Base-by-base conservation (phyloP, 768 basidiomycete genomes). In the Leucocoprinus leucothites region DNA sequence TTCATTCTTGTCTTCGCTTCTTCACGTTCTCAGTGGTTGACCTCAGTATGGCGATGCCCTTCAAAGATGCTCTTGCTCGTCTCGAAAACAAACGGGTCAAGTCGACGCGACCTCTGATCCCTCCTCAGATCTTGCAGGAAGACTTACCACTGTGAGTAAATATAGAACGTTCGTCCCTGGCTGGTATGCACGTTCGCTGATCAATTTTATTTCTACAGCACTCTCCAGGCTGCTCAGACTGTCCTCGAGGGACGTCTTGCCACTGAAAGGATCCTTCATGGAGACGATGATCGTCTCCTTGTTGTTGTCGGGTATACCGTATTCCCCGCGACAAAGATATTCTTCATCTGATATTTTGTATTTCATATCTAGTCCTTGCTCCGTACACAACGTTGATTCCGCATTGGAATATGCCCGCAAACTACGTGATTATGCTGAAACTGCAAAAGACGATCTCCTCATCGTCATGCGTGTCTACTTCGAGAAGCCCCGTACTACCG, bases 381-480 rank as follows among this genome's bases (percentile, higher is more conserved):
- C 95, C 0, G 92, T 99, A 1, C 91, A 99, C 72, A 87, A 94
- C 65, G 81, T 87, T 48, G 84, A 89, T 41, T 85, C 91, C 35
- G 95, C 93, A 8, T 66, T 91, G 25, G 91, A 91, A 65, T 97
- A 98, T 66, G 96, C 94, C 25, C 80, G 80, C 51, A 77, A 86
- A 48, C 79, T 98, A 43, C 82, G 80, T 56, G 81, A 74, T 35
- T 98, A 98, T 65, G 90, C 94, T 5, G 87, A 94, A 35, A 70
- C 71, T 9, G 84, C 89, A 43, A 84, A 84, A 64, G 86, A 91
- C 9, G 97, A 98, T 62, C 79, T 99, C 28, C 81, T 89, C 70
- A 97, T 99, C 64, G 78, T 98, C 61, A 98, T 98, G 96, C 87
- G 94, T 24, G 94, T 98, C 62, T 98, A 99, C 77, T 99, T 98